Conservation (phyloP, 2,329 filamentous ascomycete genomes). For the Beauveria medogensis region DNA sequence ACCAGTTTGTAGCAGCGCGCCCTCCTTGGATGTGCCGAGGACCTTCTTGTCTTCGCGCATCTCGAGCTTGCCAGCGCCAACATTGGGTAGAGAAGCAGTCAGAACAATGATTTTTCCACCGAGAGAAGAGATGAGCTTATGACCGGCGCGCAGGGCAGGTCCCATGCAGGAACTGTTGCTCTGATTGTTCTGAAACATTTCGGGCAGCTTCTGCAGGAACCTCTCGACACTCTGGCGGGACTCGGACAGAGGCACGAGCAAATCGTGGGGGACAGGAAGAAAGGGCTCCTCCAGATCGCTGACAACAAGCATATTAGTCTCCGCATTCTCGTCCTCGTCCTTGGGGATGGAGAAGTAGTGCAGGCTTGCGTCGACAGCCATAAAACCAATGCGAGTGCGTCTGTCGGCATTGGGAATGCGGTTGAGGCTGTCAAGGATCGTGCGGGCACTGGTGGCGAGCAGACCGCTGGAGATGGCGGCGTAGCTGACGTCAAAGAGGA, state of each 20-base stretch:
- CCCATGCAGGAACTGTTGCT: constrained; percentile 90
- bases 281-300: constrained; percentile 96
- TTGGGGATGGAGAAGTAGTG: constrained; percentile 95
- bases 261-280: constrained; percentile 83
- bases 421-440: constrained; percentile 89
- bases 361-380: constrained; percentile 87
- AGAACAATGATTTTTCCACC: constrained; percentile 93
- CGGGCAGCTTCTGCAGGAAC: constrained; percentile 83
- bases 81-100: constrained; percentile 80
- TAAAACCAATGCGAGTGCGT: constrained; percentile 85
- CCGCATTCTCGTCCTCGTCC: constrained; percentile 74
- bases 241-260: constrained; percentile 82
- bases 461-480: constrained; percentile 83
- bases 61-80: constrained; percentile 82
- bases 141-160: constrained; percentile 81
- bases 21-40: constrained; percentile 89
- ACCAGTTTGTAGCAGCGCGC: constrained; percentile 74
- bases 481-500: constrained; percentile 91
- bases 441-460: constrained; percentile 83
- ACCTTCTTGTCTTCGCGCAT: constrained; percentile 96
- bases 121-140: constrained; percentile 90
- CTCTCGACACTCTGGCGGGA: constrained; percentile 84
- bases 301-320: constrained; percentile 86
- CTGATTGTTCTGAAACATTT: constrained; percentile 95
- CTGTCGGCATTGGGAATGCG: constrained; percentile 97